These are phyloP conservation scores for Rubia tinctorum DNA, from an alignment of 305 asterid genomes.

Conservation along the genomic window DNA sequence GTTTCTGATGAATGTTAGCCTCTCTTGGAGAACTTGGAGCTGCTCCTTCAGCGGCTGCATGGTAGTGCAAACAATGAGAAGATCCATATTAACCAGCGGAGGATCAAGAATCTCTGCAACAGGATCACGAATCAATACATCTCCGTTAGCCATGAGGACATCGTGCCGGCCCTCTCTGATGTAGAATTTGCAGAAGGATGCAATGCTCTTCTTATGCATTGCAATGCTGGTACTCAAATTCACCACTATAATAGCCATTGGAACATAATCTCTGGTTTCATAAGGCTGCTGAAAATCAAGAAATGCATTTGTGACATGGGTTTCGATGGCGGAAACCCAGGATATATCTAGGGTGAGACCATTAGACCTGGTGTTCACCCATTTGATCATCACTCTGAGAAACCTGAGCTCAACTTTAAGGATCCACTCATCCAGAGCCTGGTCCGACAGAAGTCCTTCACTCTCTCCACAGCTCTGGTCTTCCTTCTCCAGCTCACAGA, in stretches of 20 bases:
- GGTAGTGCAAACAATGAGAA: background rate
- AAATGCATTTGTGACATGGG: background rate
- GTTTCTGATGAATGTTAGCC: background rate
- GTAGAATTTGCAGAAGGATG: background rate
- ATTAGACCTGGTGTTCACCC: background rate
- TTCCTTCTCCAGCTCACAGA: background rate
- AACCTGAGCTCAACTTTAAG: background rate
- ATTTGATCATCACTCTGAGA: background rate
- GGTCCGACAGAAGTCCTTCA: background rate
- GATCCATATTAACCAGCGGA: background rate
- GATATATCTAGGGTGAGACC: background rate
- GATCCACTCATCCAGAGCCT: background rate
- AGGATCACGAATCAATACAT: background rate
- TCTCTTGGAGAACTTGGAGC: background rate
- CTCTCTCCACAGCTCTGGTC: too few species aligned
- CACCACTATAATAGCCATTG: background rate
- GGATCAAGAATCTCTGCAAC: background rate
- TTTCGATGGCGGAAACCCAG: background rate
- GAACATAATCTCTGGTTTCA: background rate
- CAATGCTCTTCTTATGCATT: background rate
- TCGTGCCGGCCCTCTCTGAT: background rate
- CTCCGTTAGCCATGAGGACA: background rate
- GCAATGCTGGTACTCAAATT: background rate
- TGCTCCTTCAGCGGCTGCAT: background rate
- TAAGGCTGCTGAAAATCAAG: background rate